Evolutionary conservation across 2,329 filamentous ascomycete genomes (phyloP), one percentile per base, ranked within the genome.

Genomic region (Spiromastix sp.): DNA sequence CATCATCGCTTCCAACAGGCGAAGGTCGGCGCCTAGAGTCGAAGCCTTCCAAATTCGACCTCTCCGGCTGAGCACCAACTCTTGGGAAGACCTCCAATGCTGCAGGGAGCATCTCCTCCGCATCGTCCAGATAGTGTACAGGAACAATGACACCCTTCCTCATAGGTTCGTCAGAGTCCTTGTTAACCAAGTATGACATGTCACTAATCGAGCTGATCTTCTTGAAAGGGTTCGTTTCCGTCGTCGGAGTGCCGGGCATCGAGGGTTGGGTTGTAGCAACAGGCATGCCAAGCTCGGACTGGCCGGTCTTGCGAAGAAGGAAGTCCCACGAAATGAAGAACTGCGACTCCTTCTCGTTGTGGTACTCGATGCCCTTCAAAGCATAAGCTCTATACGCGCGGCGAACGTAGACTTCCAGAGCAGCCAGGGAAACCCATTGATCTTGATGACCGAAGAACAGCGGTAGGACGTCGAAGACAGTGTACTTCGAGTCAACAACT

Each of bases 401-500:
- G 51, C 91, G 87, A 43, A 94, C 80, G 60, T 98, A 98, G 32
- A 96, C 87, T 59, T 98, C 91, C 4, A 98, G 74, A 31, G 91
- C 85, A 40, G 91, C 91, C 42, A 95, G 69, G 5, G 85, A 85
- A 19, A 98, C 89, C 85, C 86, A 96, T 9, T 85, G 80, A 54
- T 98, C 91, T 27, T 84, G 76, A 62, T 98, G 86, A 21, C 79
- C 83, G 56, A 98, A 98, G 76, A 98, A 98, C 39, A 85, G 79
- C 5, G 89, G 83, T 46, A 98, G 64, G 12, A 98, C 91, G 55
- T 98, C 91, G 49, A 95, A 94, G 45, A 98, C 91, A 27, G 89
- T 96, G 68, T 93, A 96, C 67, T 93, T 93, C 36, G 91, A 96
- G 62, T 98, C 91, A 34, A 98, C 85, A 20, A 98, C 87, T 61